phyloP scores from a whole-genome alignment of 2,329 filamentous ascomycete species.

The Talaromyces sp. region DNA sequence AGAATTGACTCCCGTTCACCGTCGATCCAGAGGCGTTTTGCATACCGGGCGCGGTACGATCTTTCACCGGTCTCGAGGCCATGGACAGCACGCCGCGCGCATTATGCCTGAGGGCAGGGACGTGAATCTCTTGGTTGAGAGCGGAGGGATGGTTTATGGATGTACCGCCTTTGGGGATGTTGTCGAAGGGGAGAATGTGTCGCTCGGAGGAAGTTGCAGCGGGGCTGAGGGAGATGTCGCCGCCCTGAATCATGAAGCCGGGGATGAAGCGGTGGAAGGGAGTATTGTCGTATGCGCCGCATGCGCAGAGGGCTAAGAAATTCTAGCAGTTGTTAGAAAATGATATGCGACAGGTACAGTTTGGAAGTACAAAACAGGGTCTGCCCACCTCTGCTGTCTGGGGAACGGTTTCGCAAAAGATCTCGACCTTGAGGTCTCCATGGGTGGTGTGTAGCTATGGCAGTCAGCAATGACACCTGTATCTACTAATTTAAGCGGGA shows the following conservation, averaged over 20 bases:
- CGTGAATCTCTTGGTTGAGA: constrained; percentile 61
- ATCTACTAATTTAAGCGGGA: background rate
- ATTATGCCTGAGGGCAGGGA: constrained; percentile 57
- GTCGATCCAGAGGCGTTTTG: constrained; percentile 37
- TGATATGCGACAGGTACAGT: background rate
- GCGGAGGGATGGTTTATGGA: constrained; percentile 53
- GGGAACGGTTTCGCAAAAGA: constrained; percentile 93
- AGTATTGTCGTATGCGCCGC: constrained; percentile 57
- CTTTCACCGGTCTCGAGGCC: constrained; percentile 53
- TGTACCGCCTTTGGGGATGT: constrained; percentile 54
- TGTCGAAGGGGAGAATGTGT: constrained; percentile 40
- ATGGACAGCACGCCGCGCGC: constrained; percentile 57
- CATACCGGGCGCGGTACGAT: constrained; percentile 46
- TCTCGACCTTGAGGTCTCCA: constrained; percentile 89
- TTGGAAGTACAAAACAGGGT: background rate
- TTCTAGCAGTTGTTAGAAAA: constrained; percentile 43
- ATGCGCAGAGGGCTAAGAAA: constrained; percentile 64
- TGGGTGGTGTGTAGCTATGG: constrained; percentile 73
- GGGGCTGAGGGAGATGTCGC: constrained; percentile 49
- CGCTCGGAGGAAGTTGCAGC: constrained; percentile 44
- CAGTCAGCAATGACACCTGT: background rate
- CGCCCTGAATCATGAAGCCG: constrained; percentile 63
- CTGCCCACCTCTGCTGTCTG: constrained; percentile 76
- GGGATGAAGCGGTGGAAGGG: constrained; percentile 64
- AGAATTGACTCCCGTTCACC: constrained; percentile 61